Evolutionary conservation across 257 asterid species (phyloP).

Genomic region (Coffea eugenioides): DNA sequence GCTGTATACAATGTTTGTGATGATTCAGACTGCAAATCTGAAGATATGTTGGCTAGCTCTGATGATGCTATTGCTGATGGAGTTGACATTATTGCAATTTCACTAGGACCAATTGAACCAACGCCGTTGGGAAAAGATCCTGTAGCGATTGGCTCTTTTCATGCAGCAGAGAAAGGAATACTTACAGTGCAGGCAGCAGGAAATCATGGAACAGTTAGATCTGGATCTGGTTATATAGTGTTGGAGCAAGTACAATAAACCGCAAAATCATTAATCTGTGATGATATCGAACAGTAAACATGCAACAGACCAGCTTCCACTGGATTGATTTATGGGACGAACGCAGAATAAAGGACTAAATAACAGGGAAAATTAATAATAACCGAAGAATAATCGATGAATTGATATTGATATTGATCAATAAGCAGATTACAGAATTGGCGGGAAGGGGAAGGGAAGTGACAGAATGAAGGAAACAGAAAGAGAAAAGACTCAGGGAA

Average conservation of each 20-base stretch:
- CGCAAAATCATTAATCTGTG: too few relatives aligned
- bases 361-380: too few relatives aligned
- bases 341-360: too few relatives aligned
- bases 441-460: too few relatives aligned
- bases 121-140: neutral
- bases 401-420: too few relatives aligned
- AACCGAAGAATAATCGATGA: too few relatives aligned
- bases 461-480: too few relatives aligned
- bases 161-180: constrained; percentile 31
- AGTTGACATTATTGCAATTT: constrained; percentile 37
- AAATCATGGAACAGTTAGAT: constrained; percentile 12
- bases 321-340: too few relatives aligned
- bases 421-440: too few relatives aligned
- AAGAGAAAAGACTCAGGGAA: too few relatives aligned
- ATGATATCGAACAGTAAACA: too few relatives aligned
- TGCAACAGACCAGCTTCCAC: too few relatives aligned
- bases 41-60: constrained; percentile 31
- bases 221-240: constrained; percentile 31
- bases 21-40: fast-evolving
- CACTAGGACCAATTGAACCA: constrained; percentile 1
- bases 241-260: constrained; percentile 38
- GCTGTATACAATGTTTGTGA: constrained; percentile 35
- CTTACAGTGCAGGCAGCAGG: constrained; percentile 42
- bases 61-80: constrained; percentile 57
- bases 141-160: constrained; percentile 38